Percentiles rank a stretch among this genome's conserved stretches.
Conservation (phyloP, 148 eudicot genomes). For the Bassia scoparia region DNA sequence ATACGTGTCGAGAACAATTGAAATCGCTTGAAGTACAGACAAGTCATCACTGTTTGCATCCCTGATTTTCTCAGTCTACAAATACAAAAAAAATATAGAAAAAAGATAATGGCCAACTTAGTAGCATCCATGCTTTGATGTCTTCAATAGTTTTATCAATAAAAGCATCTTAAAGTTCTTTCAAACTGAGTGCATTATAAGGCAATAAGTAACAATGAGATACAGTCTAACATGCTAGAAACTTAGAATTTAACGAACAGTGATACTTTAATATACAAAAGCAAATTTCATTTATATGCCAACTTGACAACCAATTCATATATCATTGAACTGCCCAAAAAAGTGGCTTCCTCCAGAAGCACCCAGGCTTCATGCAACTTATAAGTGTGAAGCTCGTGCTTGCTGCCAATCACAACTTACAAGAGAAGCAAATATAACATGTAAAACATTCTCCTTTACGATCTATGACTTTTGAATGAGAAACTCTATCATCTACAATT, state of each 20-base stretch:
- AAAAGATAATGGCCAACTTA: constrained; percentile 56
- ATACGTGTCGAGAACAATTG: constrained; percentile 68
- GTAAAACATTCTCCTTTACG: neutral
- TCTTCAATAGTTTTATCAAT: constrained; percentile 32
- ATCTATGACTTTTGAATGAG: neutral
- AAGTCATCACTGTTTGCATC: constrained; percentile 65
- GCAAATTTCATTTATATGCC: neutral
- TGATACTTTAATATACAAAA: neutral
- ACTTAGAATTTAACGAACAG: neutral
- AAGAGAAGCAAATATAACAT: neutral
- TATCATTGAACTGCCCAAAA: neutral
- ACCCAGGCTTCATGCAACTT: neutral
- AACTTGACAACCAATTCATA: neutral
- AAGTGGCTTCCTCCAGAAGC: neutral
- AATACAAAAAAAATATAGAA: constrained; percentile 22
- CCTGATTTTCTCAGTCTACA: constrained; percentile 84
- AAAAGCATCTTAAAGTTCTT: constrained; percentile 48
- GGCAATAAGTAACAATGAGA: neutral
- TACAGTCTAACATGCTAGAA: neutral
- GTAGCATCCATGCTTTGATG: constrained; percentile 49
- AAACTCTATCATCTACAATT: neutral
- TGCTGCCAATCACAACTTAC: neutral
- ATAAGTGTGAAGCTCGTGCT: neutral
- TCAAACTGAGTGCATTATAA: constrained; percentile 24
- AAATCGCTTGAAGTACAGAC: constrained; percentile 85